Conservation (phyloP, 2,329 filamentous ascomycete genomes). For the Fusarium ramigenum region DNA sequence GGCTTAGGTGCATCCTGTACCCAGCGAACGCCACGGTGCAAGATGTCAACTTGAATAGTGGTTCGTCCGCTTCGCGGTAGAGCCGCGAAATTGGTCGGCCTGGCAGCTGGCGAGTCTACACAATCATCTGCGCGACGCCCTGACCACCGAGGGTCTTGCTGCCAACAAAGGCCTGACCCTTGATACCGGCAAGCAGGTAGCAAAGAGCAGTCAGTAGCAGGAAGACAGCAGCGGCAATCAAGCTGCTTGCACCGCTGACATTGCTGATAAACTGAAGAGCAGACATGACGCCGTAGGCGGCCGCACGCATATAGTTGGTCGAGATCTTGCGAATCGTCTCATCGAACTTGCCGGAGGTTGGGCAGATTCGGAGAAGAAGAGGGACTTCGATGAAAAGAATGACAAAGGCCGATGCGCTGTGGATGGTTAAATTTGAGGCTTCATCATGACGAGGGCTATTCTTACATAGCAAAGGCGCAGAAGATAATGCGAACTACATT, state of each 20-base stretch:
- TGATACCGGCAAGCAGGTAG: conserved; percentile 82
- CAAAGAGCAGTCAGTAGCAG: conserved; percentile 80
- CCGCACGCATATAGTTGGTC: conserved; percentile 96
- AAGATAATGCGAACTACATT: conserved; percentile 60
- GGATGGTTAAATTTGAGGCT: conserved; percentile 1
- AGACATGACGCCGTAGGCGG: conserved; percentile 83
- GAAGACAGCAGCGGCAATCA: conserved; percentile 88
- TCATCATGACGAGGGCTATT: conserved; percentile 13
- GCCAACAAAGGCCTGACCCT: conserved; percentile 85
- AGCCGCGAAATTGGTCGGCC: neutral
- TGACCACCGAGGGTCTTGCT: conserved; percentile 97
- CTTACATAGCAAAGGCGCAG: conserved; percentile 64
- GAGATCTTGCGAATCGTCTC: conserved; percentile 88
- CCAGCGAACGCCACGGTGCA: neutral
- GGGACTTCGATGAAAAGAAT: conserved; percentile 91
- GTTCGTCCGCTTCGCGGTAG: neutral
- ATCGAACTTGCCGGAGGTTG: conserved; percentile 91
- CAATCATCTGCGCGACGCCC: conserved; percentile 97
- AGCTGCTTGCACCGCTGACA: conserved; percentile 68
- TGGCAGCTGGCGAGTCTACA: conserved; percentile 59
- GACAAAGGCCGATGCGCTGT: conserved; percentile 74
- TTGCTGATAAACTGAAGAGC: conserved; percentile 86
- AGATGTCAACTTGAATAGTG: neutral
- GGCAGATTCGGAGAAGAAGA: conserved; percentile 95
- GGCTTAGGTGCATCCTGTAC: neutral